phyloP scores from a whole-genome alignment of 1,139 yeast genomes.

The Scheffersomyces titani region DNA sequence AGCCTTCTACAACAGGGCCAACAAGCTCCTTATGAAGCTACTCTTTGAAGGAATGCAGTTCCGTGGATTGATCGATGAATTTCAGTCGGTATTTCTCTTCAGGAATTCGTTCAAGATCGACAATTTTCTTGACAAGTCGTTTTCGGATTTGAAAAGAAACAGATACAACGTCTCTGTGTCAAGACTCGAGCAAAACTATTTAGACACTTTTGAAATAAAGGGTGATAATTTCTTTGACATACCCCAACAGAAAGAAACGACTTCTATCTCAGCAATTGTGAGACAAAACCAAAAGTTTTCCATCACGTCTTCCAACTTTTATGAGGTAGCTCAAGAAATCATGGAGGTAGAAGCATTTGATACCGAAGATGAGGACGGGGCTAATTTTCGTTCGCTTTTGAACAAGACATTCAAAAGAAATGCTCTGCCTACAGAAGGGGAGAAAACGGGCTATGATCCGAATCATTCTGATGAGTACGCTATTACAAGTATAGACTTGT shows the following conservation, averaged over 20 bases:
- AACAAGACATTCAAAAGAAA: slow-evolving; percentile 33
- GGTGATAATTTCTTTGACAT: background rate
- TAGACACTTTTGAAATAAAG: slow-evolving; percentile 12
- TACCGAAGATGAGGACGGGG: slow-evolving; percentile 49
- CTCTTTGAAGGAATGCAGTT: slow-evolving; percentile 65
- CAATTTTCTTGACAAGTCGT: slow-evolving; percentile 39
- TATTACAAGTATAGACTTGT: slow-evolving; percentile 55
- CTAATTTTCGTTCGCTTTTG: slow-evolving; percentile 39
- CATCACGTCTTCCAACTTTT: slow-evolving; percentile 41
- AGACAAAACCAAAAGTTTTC: slow-evolving; percentile 29
- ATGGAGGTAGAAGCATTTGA: slow-evolving; percentile 66
- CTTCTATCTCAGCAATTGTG: slow-evolving; percentile 16
- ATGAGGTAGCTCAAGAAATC: slow-evolving; percentile 63
- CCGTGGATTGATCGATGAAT: slow-evolving; percentile 43
- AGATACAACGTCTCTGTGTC: slow-evolving; percentile 33
- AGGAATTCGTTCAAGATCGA: slow-evolving; percentile 49
- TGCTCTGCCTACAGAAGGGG: slow-evolving; percentile 3
- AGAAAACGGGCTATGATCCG: slow-evolving; percentile 30
- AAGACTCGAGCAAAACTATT: slow-evolving; percentile 26
- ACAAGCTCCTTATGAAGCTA: slow-evolving; percentile 57
- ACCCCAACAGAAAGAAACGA: background rate
- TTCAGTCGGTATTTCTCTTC: slow-evolving; percentile 57
- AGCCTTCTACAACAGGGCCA: slow-evolving; percentile 69
- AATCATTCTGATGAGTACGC: slow-evolving; percentile 46
- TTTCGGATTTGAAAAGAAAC: slow-evolving; percentile 35